These are phyloP conservation scores for Anastatica hierochuntica DNA, from an alignment of 345 rosid species.

Conservation along the genomic window DNA sequence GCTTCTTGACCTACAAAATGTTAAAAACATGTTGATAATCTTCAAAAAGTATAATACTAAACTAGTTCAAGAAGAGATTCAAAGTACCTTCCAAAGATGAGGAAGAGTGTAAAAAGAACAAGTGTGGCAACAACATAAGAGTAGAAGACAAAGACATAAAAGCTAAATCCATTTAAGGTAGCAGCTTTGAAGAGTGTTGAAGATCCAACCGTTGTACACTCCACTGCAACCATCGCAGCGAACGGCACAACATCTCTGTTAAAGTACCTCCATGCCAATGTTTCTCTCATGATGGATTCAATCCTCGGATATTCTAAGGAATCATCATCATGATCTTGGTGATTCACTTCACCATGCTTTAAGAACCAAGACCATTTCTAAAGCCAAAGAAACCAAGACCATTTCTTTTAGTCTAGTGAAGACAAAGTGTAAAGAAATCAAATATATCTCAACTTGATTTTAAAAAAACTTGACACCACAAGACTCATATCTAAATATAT, in stretches of 20 bases:
- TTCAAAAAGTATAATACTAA: too few species aligned
- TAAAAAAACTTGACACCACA: neutral
- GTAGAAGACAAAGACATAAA: constrained; percentile 38
- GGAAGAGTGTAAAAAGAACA: constrained; percentile 31
- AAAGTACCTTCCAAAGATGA: constrained; percentile 17
- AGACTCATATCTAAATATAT: neutral
- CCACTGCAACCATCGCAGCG: constrained; percentile 40
- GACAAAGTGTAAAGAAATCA: too few species aligned
- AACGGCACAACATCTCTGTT: constrained; percentile 19
- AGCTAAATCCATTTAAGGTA: constrained; percentile 43
- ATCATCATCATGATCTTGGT: constrained; percentile 4
- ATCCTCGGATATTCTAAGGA: neutral
- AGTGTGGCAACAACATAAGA: constrained; percentile 37
- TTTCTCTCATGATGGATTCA: constrained; percentile 9
- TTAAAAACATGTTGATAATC: neutral
- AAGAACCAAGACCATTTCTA: neutral
- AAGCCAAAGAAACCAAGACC: too few species aligned
- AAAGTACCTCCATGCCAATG: constrained; percentile 11
- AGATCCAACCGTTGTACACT: constrained; percentile 37
- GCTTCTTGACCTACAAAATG: neutral
- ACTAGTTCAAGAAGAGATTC: neutral
- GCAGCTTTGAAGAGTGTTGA: constrained; percentile 36
- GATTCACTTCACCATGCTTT: neutral
- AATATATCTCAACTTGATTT: neutral
- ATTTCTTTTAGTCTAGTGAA: too few species aligned